Conservation (phyloP, 305 asterid species). For the Fraxinus dipetala region DNA sequence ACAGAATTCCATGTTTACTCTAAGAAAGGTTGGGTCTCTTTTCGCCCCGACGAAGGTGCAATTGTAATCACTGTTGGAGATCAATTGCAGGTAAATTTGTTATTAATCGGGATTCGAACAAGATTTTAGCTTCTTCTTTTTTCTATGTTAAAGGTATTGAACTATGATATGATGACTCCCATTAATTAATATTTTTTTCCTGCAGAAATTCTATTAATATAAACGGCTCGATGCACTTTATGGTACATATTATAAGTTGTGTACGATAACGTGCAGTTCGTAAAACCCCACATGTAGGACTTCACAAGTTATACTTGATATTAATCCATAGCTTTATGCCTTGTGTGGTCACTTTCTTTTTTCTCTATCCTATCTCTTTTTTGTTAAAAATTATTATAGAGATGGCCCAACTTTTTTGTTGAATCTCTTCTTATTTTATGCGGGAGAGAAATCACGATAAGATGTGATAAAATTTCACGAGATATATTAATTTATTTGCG, state of each 20-base stretch:
- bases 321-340: background rate
- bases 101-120: background rate
- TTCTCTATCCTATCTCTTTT: background rate
- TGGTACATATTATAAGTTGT: background rate
- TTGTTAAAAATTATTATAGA: background rate
- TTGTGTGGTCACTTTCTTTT: background rate
- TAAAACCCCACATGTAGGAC: slow-evolving; percentile 27
- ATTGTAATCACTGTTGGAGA: slow-evolving; percentile 70
- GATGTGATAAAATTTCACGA: background rate
- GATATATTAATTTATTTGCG: background rate
- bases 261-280: background rate
- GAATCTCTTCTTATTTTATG: background rate
- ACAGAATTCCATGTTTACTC: slow-evolving; percentile 75
- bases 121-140: background rate
- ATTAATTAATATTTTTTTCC: background rate
- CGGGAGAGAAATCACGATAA: background rate
- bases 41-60: slow-evolving; percentile 44
- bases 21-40: slow-evolving; percentile 82
- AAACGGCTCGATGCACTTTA: background rate
- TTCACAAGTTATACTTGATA: background rate
- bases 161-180: background rate
- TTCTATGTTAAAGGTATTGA: no score
- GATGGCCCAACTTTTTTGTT: background rate
- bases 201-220: background rate
- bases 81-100: slow-evolving; percentile 52